Conservation (phyloP, 129 eudicot species). For the Ambrosia trifida region DNA sequence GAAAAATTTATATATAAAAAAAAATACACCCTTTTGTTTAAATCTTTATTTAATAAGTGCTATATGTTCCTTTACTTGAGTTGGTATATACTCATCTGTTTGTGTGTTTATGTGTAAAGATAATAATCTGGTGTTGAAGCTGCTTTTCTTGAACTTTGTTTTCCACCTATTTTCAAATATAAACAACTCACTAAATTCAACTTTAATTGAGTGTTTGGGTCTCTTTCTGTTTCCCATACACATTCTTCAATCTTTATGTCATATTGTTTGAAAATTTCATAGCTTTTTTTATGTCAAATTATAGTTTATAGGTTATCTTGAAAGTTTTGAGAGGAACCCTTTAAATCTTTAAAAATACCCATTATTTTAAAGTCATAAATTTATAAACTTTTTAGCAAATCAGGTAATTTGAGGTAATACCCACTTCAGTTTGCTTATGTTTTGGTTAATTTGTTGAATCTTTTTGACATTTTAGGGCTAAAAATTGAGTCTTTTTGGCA, state of each 20-base stretch:
- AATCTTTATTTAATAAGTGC: slow-evolving; percentile 23
- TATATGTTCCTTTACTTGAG: slow-evolving; percentile 36
- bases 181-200: slow-evolving; percentile 23
- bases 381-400: slow-evolving; percentile 13
- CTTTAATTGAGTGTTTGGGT: slow-evolving; percentile 40
- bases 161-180: slow-evolving; percentile 29
- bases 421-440: slow-evolving; percentile 28
- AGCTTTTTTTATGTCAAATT: slow-evolving; percentile 24
- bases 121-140: slow-evolving; percentile 18
- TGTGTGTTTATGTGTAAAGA: slow-evolving; percentile 20
- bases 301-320: slow-evolving; percentile 24
- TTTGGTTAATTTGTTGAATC: slow-evolving; percentile 24
- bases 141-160: slow-evolving; percentile 30
- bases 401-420: slow-evolving; percentile 33
- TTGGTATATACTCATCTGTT: slow-evolving; percentile 30
- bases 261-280: slow-evolving; percentile 37
- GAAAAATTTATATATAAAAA: not conserved
- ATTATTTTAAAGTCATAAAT: slow-evolving; percentile 11
- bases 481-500: slow-evolving; percentile 3
- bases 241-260: slow-evolving; percentile 45
- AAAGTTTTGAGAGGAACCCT: slow-evolving; percentile 18
- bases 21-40: slow-evolving; percentile 26
- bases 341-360: slow-evolving; percentile 11
- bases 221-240: slow-evolving; percentile 30
- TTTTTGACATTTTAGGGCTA: slow-evolving; percentile 3